Evolutionary conservation across 306 rosid species (phyloP).

Genomic region (Fragaria nilgerrensis): DNA sequence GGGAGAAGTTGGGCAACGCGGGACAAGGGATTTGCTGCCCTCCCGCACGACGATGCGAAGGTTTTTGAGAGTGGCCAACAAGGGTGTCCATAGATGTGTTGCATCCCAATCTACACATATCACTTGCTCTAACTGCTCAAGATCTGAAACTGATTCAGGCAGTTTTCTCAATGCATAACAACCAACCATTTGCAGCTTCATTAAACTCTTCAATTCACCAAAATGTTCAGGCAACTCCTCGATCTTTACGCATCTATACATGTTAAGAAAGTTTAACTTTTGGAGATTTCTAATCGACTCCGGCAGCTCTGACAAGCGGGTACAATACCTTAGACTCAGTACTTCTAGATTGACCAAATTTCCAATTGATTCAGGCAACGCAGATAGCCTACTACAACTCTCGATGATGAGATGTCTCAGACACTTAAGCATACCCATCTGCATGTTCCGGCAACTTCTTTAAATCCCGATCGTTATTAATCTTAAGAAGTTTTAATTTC

Average conservation of each 20-base stretch:
- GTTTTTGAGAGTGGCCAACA: background rate
- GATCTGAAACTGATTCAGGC: slow-evolving; percentile 40
- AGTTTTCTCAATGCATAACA: slow-evolving; percentile 36
- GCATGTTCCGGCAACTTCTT: slow-evolving; percentile 6
- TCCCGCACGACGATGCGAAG: background rate
- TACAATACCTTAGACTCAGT: slow-evolving; percentile 21
- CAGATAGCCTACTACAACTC: slow-evolving; percentile 42
- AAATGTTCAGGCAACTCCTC: slow-evolving; percentile 23
- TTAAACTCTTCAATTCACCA: slow-evolving; percentile 34
- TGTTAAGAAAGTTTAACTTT: background rate
- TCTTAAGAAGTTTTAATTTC: slow-evolving; percentile 41
- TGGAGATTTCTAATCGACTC: background rate
- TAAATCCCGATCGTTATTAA: slow-evolving; percentile 44
- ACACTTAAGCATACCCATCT: no score
- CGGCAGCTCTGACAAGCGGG: background rate
- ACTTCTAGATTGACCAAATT: slow-evolving; percentile 42
- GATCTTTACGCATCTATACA: background rate
- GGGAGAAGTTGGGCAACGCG: no score
- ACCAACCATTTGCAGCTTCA: slow-evolving; percentile 32
- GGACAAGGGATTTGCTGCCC: no score
- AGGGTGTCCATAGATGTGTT: background rate
- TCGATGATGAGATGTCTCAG: no score
- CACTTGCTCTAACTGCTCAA: slow-evolving; percentile 7
- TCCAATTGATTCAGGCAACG: slow-evolving; percentile 47
- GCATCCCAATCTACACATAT: background rate